These are phyloP conservation scores for Hericium coralloides DNA, from an alignment of 768 basidiomycete genomes.

Conservation along the genomic window DNA sequence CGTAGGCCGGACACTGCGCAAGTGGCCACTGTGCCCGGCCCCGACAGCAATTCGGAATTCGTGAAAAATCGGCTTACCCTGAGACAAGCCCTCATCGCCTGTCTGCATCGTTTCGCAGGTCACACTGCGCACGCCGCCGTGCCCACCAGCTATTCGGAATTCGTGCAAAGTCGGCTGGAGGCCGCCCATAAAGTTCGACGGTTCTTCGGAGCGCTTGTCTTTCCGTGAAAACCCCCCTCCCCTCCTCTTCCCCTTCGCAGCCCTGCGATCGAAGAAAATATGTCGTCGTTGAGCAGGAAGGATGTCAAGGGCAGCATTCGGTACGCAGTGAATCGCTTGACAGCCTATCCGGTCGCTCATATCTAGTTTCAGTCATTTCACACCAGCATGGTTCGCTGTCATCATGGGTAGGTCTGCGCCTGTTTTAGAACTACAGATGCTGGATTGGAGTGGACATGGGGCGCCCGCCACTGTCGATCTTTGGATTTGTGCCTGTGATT, in stretches of 20 bases:
- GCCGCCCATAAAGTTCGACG: neutral
- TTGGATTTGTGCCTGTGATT: neutral
- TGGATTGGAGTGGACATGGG: too few relatives aligned
- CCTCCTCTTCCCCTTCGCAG: neutral
- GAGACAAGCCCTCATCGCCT: neutral
- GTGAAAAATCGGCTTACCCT: neutral
- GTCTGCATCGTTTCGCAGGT: too few relatives aligned
- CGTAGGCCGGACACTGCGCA: too few relatives aligned
- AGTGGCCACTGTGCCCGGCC: too few relatives aligned
- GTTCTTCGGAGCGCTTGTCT: neutral
- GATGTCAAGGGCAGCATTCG: neutral
- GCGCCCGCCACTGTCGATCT: neutral
- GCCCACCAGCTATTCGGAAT: neutral
- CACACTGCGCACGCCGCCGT: too few relatives aligned
- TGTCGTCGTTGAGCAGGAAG: neutral
- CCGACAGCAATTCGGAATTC: neutral
- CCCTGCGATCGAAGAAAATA: neutral
- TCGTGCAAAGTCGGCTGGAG: neutral
- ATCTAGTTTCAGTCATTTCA: slow-evolving; percentile 32
- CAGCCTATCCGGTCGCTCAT: neutral
- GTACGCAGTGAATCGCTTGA: neutral
- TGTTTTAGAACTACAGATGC: too few relatives aligned
- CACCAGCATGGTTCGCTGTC: slow-evolving; percentile 46
- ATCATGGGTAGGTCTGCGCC: slow-evolving; percentile 37
- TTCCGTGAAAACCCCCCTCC: neutral